phyloP scores from a whole-genome alignment of 306 rosid genomes.

The Senna siamea region DNA sequence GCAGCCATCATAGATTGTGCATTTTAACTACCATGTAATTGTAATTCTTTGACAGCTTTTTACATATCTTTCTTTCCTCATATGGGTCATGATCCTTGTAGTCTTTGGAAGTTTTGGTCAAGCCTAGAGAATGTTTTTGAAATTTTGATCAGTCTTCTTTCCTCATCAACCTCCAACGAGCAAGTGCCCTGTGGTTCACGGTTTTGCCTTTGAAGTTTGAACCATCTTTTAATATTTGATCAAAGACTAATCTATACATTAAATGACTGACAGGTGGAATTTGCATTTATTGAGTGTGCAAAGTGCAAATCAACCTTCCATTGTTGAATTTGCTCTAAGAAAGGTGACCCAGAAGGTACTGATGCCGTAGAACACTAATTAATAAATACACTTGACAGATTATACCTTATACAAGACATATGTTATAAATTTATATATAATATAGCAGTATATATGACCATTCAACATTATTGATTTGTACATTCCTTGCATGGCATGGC shows the following conservation, averaged over 20 bases:
- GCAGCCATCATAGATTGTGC: slow-evolving; percentile 28
- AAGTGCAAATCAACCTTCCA: slow-evolving; percentile 13
- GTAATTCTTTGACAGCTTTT: neutral
- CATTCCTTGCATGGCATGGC: slow-evolving; percentile 37
- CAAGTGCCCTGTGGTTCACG: slow-evolving; percentile 18
- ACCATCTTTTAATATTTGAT: slow-evolving; percentile 1
- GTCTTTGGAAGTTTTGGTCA: no score
- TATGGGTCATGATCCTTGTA: neutral
- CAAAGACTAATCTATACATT: neutral
- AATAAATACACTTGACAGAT: slow-evolving; percentile 37
- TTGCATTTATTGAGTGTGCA: slow-evolving; percentile 56
- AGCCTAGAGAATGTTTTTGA: slow-evolving; percentile 34
- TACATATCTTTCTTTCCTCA: neutral
- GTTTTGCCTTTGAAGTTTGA: slow-evolving; percentile 9
- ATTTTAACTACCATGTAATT: slow-evolving; percentile 14
- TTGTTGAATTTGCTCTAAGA: slow-evolving; percentile 31
- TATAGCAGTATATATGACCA: slow-evolving; percentile 13
- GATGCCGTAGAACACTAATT: slow-evolving; percentile 47
- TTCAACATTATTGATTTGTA: slow-evolving; percentile 31
- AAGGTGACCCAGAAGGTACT: slow-evolving; percentile 33
- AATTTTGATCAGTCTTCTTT: slow-evolving; percentile 31
- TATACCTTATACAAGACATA: neutral
- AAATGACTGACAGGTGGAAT: neutral
- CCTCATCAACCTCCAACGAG: slow-evolving; percentile 9
- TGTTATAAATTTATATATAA: neutral